Evolutionary conservation across 805 yeast genomes (phyloP).

Genomic region (Hagleromyces aurorensis): DNA sequence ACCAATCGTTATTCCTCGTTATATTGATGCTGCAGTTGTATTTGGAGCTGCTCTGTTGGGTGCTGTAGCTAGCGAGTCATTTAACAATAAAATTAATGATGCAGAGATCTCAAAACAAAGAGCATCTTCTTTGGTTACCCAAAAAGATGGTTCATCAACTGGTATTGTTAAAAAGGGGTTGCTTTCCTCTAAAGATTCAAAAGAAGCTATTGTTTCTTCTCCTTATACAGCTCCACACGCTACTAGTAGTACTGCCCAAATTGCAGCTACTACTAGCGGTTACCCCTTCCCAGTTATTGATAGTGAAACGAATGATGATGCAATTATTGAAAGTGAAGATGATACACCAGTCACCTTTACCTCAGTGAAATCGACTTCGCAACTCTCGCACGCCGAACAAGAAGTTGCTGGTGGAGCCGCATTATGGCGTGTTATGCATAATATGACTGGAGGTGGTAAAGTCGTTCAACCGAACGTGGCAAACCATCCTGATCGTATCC

Average conservation of each 20-base stretch:
- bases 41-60: slow-evolving; percentile 94
- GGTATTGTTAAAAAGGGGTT: slow-evolving; percentile 6
- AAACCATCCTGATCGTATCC: slow-evolving; percentile 54
- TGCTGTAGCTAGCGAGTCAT: slow-evolving; percentile 80
- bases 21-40: slow-evolving; percentile 95
- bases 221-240: slow-evolving; percentile 79
- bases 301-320: slow-evolving; percentile 7
- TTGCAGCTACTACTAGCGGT: slow-evolving; percentile 25
- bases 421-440: slow-evolving; percentile 83
- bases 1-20: slow-evolving; percentile 87
- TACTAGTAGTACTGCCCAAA: slow-evolving; percentile 46
- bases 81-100: slow-evolving; percentile 27
- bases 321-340: slow-evolving; percentile 35
- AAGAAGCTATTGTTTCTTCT: slow-evolving; percentile 35
- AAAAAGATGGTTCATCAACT: slow-evolving; percentile 5
- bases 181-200: slow-evolving; percentile 5
- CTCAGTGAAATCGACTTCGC: slow-evolving; percentile 44
- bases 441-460: slow-evolving; percentile 74
- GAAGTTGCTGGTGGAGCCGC: slow-evolving; percentile 41
- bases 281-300: slow-evolving; percentile 44
- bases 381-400: slow-evolving; percentile 34
- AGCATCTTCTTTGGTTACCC: slow-evolving; percentile 10
- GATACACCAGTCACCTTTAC: slow-evolving; percentile 53
- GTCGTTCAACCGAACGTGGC: slow-evolving; percentile 61
- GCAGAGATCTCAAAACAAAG: slow-evolving; percentile 12